Evolutionary conservation across 192 early-diverging fungal species (phyloP).

Genomic region (Phycomyces blakesleeanus): DNA sequence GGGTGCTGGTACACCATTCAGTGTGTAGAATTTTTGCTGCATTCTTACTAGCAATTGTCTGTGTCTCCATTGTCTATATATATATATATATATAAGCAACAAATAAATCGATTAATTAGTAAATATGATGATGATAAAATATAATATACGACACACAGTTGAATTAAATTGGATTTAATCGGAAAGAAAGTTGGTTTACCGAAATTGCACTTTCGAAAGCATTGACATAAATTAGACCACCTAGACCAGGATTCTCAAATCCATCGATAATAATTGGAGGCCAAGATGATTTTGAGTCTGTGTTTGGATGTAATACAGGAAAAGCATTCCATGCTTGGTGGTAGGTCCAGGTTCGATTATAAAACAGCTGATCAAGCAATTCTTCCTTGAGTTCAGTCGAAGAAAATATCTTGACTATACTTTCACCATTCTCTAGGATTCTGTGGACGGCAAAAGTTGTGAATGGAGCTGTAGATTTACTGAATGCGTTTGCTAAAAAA

Average conservation of each 20-base stretch:
- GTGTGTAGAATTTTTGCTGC: constrained; percentile 48
- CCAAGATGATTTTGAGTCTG: constrained; percentile 7
- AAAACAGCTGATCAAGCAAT: constrained; percentile 43
- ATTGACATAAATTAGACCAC: constrained; percentile 55
- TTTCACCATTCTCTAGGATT: constrained; percentile 37
- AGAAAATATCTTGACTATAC: constrained; percentile 61
- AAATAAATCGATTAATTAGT: no score
- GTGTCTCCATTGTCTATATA: constrained; percentile 62
- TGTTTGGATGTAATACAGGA: constrained; percentile 42
- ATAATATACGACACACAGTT: no score
- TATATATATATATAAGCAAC: constrained; percentile 8
- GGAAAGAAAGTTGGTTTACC: no score
- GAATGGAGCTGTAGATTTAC: constrained; percentile 35
- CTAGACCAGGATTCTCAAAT: constrained; percentile 29
- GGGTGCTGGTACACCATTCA: constrained; percentile 23
- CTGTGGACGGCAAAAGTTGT: constrained; percentile 41
- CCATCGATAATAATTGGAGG: constrained; percentile 24
- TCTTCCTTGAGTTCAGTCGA: constrained; percentile 34
- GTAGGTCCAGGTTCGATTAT: constrained; percentile 44
- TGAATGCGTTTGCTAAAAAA: constrained; percentile 23
- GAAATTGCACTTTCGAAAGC: constrained; percentile 58
- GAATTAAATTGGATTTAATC: no score
- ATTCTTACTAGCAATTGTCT: constrained; percentile 55
- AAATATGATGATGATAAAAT: no score
- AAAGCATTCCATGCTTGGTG: constrained; percentile 59